Conservation (phyloP, 2,329 filamentous ascomycete species). For the Fusarium nisikadoi region DNA sequence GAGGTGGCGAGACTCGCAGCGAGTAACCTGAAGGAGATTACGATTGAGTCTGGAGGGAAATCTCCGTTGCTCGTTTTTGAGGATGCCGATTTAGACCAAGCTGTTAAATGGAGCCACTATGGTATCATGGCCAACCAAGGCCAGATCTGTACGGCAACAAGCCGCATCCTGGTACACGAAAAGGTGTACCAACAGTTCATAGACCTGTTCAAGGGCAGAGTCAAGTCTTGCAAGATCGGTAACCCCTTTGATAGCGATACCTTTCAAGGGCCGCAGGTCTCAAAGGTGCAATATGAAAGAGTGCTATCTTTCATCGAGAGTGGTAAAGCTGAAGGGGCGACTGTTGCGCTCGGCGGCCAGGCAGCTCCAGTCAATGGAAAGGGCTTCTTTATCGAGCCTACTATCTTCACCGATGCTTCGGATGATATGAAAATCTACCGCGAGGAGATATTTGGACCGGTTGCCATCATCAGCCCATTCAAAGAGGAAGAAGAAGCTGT, state of each 20-base stretch:
- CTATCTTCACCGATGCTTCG: constrained; percentile 56
- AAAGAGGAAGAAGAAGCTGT: constrained; percentile 56
- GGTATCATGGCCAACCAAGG: constrained; percentile 70
- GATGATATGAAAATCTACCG: constrained; percentile 56
- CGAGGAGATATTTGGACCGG: constrained; percentile 60
- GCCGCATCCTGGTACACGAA: constrained; percentile 72
- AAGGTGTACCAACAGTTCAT: constrained; percentile 71
- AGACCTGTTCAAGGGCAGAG: constrained; percentile 9
- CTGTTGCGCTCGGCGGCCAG: constrained; percentile 69
- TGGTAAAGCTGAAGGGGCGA: constrained; percentile 78
- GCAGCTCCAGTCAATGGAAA: constrained; percentile 49
- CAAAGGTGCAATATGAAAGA: constrained; percentile 75
- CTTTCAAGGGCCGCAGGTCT: constrained; percentile 80
- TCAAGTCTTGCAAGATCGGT: constrained; percentile 67
- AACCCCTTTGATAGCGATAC: constrained; percentile 76
- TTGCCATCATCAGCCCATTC: constrained; percentile 56
- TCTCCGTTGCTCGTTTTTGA: constrained; percentile 71
- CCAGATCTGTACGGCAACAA: constrained; percentile 73
- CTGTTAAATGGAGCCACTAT: constrained; percentile 66
- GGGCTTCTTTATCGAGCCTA: constrained; percentile 59
- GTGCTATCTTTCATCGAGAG: constrained; percentile 76
- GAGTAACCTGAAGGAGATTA: constrained; percentile 72
- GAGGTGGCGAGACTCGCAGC: constrained; percentile 68
- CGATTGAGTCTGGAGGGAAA: constrained; percentile 75
- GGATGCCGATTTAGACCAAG: constrained; percentile 73